Conservation (phyloP, 305 asterid species). For the Galium porrigens region DNA sequence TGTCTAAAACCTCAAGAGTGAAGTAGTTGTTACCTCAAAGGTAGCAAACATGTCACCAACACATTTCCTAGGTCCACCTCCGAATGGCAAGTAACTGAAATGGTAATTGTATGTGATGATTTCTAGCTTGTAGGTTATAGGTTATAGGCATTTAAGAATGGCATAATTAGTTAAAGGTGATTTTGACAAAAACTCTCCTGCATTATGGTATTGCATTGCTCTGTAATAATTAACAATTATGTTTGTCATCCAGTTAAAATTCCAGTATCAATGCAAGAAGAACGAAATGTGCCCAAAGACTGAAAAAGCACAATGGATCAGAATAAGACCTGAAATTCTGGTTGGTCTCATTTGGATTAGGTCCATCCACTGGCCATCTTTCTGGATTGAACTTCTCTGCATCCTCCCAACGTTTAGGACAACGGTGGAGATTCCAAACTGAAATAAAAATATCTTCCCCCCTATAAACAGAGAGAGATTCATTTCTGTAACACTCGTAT, state of each 20-base stretch:
- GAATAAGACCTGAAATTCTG: conserved; percentile 72
- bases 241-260: background rate
- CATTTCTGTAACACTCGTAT: background rate
- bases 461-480: conserved; percentile 27
- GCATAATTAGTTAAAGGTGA: background rate
- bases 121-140: background rate
- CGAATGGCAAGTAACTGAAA: conserved; percentile 85
- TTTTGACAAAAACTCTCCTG: background rate
- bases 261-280: background rate
- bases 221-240: background rate
- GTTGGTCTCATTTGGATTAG: conserved; percentile 90
- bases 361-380: conserved; percentile 96
- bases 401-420: conserved; percentile 71
- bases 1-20: background rate
- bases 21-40: conserved; percentile 49
- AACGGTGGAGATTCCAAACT: conserved; percentile 89
- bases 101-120: conserved; percentile 10
- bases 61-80: conserved; percentile 99
- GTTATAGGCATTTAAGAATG: background rate
- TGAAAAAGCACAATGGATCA: conserved; percentile 8
- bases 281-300: background rate
- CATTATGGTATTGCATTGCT: too few relatives aligned
- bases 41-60: conserved; percentile 95
- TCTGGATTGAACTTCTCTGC: conserved; percentile 82
- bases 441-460: conserved; percentile 91